Base-by-base conservation (phyloP, 2,329 filamentous ascomycete genomes). In the Fusarium sterilihyphosum region DNA sequence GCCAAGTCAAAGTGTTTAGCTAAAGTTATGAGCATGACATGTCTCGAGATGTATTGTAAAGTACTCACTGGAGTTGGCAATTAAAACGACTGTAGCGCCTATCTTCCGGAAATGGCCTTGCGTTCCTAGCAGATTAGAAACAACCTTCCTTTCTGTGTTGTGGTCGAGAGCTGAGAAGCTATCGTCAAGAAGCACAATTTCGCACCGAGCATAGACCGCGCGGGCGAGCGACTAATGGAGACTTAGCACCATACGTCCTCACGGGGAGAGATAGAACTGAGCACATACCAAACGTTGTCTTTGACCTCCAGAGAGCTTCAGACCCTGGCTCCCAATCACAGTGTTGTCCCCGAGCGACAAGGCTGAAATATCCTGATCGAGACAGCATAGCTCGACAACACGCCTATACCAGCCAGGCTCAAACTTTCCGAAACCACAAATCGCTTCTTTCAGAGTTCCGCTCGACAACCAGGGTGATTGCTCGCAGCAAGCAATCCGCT, bases 261-360 rank as follows among this genome's bases (percentile, higher is more conserved):
- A 22, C 0, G 17, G 6, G 8, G 12, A 8, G 17, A 17, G 22
- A 24, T 9, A 22, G 2, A 33, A 7, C 1, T 2, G 13, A 2
- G 13, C 7, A 37, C 8, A 14, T 59, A 59, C 56, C 2, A 59
- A 2, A 2, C 57, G 57, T 2, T 50, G 43, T 14, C 43, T 59
- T 29, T 59, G 57, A 4, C 57, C 57, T 9, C 57, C 57, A 3
- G 57, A 59, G 7, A 59, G 57, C 41, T 59, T 59, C 33, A 50
- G 14, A 4, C 43, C 57, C 8, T 20, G 14, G 10, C 57, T 59
- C 2, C 57, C 43, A 16, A 59, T 31, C 1, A 59, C 1, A 8
- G 43, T 59, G 4, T 59, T 1, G 6, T 50, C 24, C 20, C 43
- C 24, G 1, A 50, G 33, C 8, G 43, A 24, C 20, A 50, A 8